Evolutionary conservation across 192 early-diverging fungal genomes (phyloP).

Genomic region (Entophlyctis luteolus): DNA sequence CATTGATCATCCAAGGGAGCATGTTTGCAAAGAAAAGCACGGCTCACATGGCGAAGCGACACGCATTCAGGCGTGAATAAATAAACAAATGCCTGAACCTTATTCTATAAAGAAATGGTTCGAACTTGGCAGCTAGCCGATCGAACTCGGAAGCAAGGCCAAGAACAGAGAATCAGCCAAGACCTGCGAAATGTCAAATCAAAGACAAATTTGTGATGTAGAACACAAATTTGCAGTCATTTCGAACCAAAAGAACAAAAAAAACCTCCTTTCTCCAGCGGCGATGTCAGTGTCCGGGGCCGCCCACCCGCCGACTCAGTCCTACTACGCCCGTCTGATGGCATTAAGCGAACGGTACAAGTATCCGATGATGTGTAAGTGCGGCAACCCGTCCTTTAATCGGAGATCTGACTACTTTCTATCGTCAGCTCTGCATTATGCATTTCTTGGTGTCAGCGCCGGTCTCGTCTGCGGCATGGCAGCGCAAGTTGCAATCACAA

Average conservation of each 20-base stretch:
- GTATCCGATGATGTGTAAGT: slow-evolving; percentile 15
- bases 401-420: not conserved
- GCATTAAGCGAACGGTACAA: not conserved
- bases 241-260: no score
- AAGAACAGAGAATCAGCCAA: no score
- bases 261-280: no score
- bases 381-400: not conserved
- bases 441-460: slow-evolving; percentile 2
- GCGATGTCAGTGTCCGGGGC: not conserved
- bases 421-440: not conserved
- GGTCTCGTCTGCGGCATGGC: slow-evolving; percentile 14
- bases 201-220: no score
- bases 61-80: no score
- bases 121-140: no score
- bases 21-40: slow-evolving; percentile 55
- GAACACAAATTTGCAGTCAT: no score
- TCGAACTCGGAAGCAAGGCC: no score
- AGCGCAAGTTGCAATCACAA: not conserved
- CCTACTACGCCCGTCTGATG: slow-evolving; percentile 1
- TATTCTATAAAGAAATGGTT: no score
- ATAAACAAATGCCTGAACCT: no score
- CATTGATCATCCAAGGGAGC: slow-evolving; percentile 62
- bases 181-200: no score
- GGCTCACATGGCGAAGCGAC: no score
- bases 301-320: not conserved